Conservation (phyloP, 495 filamentous ascomycete genomes). For the Ascobolus immersus region DNA sequence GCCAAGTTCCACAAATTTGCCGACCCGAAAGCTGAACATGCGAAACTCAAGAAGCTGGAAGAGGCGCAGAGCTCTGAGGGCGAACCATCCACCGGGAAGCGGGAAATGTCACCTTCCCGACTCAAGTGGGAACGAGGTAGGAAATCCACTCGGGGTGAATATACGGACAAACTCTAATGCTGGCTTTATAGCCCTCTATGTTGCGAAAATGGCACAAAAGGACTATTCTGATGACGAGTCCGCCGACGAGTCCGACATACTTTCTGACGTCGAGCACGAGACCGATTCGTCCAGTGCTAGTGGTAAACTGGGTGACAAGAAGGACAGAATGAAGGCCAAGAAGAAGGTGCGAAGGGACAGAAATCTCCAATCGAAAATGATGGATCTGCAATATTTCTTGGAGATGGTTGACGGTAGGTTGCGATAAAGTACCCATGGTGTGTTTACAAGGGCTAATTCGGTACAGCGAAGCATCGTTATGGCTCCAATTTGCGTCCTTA, state of each 20-base stretch:
- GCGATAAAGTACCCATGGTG: neutral
- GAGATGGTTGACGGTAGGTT: slow-evolving; percentile 60
- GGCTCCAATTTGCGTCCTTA: slow-evolving; percentile 64
- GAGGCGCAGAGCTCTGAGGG: too few relatives aligned
- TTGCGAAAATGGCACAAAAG: slow-evolving; percentile 17
- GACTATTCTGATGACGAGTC: slow-evolving; percentile 7
- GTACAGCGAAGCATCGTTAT: slow-evolving; percentile 78
- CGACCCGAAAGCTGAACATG: slow-evolving; percentile 21
- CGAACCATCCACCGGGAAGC: too few relatives aligned
- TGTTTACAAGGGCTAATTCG: too few relatives aligned
- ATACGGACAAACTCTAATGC: slow-evolving; percentile 46
- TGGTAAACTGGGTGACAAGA: slow-evolving; percentile 14
- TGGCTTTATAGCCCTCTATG: slow-evolving; percentile 41
- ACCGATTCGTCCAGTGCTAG: slow-evolving; percentile 16
- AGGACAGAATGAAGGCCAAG: slow-evolving; percentile 18
- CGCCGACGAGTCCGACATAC: slow-evolving; percentile 12
- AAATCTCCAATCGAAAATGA: slow-evolving; percentile 38
- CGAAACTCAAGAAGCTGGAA: slow-evolving; percentile 1
- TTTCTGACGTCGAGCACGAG: slow-evolving; percentile 14
- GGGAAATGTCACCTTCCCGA: slow-evolving; percentile 1
- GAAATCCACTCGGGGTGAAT: slow-evolving; percentile 30
- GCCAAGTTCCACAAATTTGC: slow-evolving; percentile 33
- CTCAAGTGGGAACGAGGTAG: slow-evolving; percentile 1
- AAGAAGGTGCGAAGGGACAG: slow-evolving; percentile 22
- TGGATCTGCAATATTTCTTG: slow-evolving; percentile 76